Evolutionary conservation across 768 basidiomycete species (phyloP).

Genomic region (Cantharellus cinnabarinus): DNA sequence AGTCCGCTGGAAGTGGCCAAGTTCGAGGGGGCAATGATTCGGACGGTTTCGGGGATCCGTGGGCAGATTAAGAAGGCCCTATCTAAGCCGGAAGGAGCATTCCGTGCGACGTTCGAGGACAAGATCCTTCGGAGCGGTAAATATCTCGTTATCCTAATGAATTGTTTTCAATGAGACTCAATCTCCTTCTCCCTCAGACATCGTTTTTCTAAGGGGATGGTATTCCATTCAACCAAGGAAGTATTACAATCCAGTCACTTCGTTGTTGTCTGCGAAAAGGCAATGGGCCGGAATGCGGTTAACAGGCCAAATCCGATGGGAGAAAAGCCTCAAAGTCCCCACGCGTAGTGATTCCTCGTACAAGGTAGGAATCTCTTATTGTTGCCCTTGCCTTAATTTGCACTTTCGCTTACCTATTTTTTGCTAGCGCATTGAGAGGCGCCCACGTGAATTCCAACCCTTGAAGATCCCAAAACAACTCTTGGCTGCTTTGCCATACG

Average conservation of each 20-base stretch:
- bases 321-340: slow-evolving; percentile 68
- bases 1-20: slow-evolving; percentile 89
- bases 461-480: slow-evolving; percentile 75
- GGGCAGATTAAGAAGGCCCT: slow-evolving; percentile 95
- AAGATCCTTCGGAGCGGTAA: slow-evolving; percentile 88
- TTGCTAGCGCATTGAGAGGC: slow-evolving; percentile 40
- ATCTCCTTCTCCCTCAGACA: slow-evolving; percentile 31
- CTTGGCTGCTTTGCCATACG: slow-evolving; percentile 79
- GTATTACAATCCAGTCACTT: slow-evolving; percentile 93
- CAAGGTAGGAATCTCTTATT: slow-evolving; percentile 24
- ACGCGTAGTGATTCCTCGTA: slow-evolving; percentile 70
- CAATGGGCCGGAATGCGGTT: slow-evolving; percentile 88
- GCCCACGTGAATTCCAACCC: slow-evolving; percentile 72
- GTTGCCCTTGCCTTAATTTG: not conserved
- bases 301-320: slow-evolving; percentile 80
- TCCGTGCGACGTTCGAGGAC: slow-evolving; percentile 95
- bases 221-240: slow-evolving; percentile 87
- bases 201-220: slow-evolving; percentile 92
- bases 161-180: slow-evolving; percentile 1
- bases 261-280: slow-evolving; percentile 65
- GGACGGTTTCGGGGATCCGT: slow-evolving; percentile 86
- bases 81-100: slow-evolving; percentile 86
- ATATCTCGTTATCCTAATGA: slow-evolving; percentile 14
- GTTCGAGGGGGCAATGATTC: slow-evolving; percentile 93
- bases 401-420: not conserved